Conservation (phyloP, 331 rosid species). For the Pyracantha coccinea region DNA sequence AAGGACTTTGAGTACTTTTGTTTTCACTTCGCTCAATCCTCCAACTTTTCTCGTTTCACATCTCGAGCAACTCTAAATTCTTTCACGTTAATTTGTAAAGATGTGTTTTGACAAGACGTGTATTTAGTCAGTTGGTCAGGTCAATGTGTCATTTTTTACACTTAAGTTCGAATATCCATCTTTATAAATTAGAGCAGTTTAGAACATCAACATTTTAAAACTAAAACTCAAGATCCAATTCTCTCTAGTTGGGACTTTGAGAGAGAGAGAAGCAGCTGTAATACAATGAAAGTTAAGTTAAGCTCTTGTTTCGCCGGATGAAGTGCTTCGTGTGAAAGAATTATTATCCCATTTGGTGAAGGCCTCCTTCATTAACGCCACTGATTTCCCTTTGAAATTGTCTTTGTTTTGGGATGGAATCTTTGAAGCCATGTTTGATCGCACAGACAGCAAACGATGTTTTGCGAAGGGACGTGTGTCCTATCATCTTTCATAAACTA, state of each 20-base stretch:
- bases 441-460: neutral
- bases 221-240: neutral
- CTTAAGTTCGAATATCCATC: neutral
- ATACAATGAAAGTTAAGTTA: neutral
- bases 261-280: too few relatives aligned
- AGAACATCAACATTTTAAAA: too few relatives aligned
- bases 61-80: neutral
- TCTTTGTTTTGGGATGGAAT: neutral
- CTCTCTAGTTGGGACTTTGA: too few relatives aligned
- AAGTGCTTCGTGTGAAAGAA: neutral
- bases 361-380: slow-evolving; percentile 18
- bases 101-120: neutral
- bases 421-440: neutral
- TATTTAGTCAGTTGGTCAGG: too few relatives aligned
- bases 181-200: neutral
- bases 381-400: neutral
- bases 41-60: neutral
- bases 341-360: neutral
- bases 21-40: neutral
- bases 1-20: neutral
- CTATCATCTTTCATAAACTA: neutral
- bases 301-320: too few relatives aligned
- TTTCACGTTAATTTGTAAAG: neutral
- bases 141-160: too few relatives aligned
- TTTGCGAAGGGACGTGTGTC: slow-evolving; percentile 1